phyloP scores from a whole-genome alignment of 139 green algal genomes.

The Coelastrella sp. region DNA sequence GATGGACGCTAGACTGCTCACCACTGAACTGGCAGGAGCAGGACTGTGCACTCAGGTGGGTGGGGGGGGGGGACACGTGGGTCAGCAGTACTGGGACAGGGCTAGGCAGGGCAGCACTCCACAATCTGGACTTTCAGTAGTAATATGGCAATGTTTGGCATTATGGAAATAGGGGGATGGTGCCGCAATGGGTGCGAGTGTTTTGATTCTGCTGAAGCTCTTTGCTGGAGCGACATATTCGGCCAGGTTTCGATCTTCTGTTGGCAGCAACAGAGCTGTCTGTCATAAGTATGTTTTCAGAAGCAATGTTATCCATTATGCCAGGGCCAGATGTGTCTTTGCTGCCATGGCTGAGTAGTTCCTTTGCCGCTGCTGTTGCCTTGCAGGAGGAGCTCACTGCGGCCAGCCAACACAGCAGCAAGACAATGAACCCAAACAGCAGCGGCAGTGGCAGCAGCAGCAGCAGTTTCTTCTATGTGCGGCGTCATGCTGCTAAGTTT shows the following conservation, averaged over 20 bases:
- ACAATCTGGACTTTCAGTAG: too few species aligned
- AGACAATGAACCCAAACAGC: conserved; percentile 2
- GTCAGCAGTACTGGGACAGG: neutral
- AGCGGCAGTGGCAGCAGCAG: neutral
- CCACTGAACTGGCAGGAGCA: conserved; percentile 2
- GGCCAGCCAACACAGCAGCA: conserved; percentile 1
- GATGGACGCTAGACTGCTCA: conserved; percentile 27
- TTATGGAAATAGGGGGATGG: too few species aligned
- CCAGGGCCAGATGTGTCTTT: neutral
- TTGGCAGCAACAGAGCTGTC: too few species aligned
- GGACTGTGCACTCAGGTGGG: conserved; percentile 26
- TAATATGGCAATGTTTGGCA: neutral
- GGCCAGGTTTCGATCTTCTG: too few species aligned
- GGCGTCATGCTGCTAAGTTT: conserved; percentile 25
- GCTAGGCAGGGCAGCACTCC: too few species aligned
- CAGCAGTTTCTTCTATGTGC: conserved; percentile 12
- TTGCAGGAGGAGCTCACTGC: conserved; percentile 36
- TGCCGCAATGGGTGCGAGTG: too few species aligned
- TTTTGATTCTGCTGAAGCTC: too few species aligned
- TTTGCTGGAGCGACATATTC: too few species aligned
- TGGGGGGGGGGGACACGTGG: too few species aligned
- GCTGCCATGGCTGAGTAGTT: neutral
- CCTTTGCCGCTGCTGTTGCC: neutral
- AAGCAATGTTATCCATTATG: neutral
- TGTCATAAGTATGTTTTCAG: neutral